A percentile compares a stretch with the other conserved stretches of the same genome.
Evolutionary conservation across 1,284 basidiomycete genomes (phyloP).

Genomic region (Rhodotorula glutinis): DNA sequence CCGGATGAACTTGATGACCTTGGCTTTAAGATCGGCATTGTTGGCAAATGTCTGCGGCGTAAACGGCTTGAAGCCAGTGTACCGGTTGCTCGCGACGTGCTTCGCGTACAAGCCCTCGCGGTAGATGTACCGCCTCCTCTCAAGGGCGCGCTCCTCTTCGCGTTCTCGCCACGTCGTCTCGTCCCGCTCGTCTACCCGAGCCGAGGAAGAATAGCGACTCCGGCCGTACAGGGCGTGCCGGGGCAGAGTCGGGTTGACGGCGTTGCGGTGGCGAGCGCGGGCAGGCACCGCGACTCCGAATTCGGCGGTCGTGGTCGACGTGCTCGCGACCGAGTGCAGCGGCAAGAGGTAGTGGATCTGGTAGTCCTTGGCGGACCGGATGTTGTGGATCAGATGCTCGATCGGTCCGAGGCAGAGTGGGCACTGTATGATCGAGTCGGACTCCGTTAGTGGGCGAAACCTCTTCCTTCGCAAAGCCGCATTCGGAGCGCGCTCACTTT

Average conservation of each 20-base stretch:
- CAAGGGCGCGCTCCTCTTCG: conserved; percentile 40
- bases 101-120: conserved; percentile 41
- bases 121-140: conserved; percentile 43
- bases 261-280: not conserved
- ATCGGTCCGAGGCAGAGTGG: conserved; percentile 45
- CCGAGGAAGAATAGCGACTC: conserved; percentile 6
- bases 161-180: conserved; percentile 29
- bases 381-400: conserved; percentile 44
- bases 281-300: conserved; percentile 1
- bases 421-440: conserved; percentile 40
- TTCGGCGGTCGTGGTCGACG: conserved; percentile 1
- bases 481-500: conserved; percentile 31
- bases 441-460: not conserved
- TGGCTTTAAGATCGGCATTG: conserved; percentile 34
- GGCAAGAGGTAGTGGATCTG: conserved; percentile 43
- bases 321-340: conserved; percentile 7
- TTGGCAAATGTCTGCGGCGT: conserved; percentile 37
- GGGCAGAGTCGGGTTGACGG: conserved; percentile 12
- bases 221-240: conserved; percentile 37
- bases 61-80: conserved; percentile 43
- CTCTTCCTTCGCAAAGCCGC: too few species aligned
- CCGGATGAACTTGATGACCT: conserved; percentile 43
- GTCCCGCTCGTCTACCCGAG: conserved; percentile 4
- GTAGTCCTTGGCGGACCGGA: conserved; percentile 45
- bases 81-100: conserved; percentile 46